Conservation (phyloP, 2,329 filamentous ascomycete species). For the Pseudogymnoascus destructans region DNA sequence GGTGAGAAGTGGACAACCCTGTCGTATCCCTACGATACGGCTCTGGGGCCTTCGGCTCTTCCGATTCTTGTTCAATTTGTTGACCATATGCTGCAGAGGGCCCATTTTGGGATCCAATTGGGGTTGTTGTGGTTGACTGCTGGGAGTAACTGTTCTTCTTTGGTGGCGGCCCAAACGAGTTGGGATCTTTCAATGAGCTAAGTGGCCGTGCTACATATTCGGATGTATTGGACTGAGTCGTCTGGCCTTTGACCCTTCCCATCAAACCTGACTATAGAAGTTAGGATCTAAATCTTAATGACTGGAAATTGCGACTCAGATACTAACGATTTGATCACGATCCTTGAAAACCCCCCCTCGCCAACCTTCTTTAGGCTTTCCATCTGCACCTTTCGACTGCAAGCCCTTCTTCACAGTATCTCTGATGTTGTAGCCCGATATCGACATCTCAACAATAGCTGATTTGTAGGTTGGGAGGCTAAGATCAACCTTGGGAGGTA, state of each 20-base stretch:
- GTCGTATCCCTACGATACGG: constrained; percentile 49
- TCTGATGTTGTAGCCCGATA: constrained; percentile 24
- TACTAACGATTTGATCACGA: constrained; percentile 23
- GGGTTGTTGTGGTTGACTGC: background rate
- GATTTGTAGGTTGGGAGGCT: constrained; percentile 2
- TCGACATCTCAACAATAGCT: background rate
- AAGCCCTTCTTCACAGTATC: constrained; percentile 37
- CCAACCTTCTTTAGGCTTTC: constrained; percentile 38
- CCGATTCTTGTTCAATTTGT: constrained; percentile 20
- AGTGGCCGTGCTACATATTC: constrained; percentile 35
- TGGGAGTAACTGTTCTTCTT: constrained; percentile 30
- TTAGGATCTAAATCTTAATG: background rate
- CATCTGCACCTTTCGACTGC: constrained; percentile 40
- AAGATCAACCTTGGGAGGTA: constrained; percentile 5
- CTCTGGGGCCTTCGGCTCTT: constrained; percentile 30
- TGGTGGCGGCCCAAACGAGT: constrained; percentile 53
- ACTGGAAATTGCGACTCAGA: background rate
- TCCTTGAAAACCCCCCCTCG: constrained; percentile 31
- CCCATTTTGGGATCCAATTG: background rate
- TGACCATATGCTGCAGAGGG: background rate
- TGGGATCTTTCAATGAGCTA: constrained; percentile 47
- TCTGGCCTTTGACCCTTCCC: constrained; percentile 24
- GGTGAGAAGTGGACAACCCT: constrained; percentile 42
- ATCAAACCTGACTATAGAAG: constrained; percentile 22
- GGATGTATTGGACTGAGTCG: constrained; percentile 10